phyloP scores from a whole-genome alignment of 495 filamentous ascomycete genomes.

The Alectoria sarmentosa region DNA sequence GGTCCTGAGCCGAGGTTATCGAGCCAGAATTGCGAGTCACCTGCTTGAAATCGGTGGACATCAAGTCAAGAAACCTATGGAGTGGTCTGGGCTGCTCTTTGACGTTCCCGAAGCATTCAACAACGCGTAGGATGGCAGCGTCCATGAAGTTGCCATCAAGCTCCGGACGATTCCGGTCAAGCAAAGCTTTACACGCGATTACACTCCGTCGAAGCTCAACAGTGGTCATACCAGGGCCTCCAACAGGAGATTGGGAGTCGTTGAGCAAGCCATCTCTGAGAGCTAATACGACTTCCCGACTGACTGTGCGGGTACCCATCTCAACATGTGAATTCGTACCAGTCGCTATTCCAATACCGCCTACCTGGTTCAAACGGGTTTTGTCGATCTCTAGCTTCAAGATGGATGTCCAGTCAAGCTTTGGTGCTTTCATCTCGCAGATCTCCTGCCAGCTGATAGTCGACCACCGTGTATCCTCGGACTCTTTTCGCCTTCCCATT shows the following conservation, averaged over 20 bases:
- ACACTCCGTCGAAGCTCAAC: slow-evolving; percentile 25
- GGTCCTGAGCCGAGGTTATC: neutral
- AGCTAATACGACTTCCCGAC: slow-evolving; percentile 49
- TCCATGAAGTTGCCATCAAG: slow-evolving; percentile 37
- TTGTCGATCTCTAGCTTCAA: slow-evolving; percentile 20
- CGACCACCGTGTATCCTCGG: slow-evolving; percentile 29
- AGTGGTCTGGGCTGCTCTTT: slow-evolving; percentile 37
- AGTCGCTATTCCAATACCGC: slow-evolving; percentile 21
- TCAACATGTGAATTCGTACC: slow-evolving; percentile 33
- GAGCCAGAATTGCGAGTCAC: neutral
- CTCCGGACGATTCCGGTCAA: slow-evolving; percentile 29
- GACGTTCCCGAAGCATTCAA: slow-evolving; percentile 40
- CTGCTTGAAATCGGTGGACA: slow-evolving; percentile 8
- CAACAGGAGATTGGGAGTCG: slow-evolving; percentile 22
- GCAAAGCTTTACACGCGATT: slow-evolving; percentile 29
- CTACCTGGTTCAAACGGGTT: slow-evolving; percentile 20
- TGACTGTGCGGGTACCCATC: slow-evolving; percentile 46
- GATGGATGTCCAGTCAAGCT: slow-evolving; percentile 23
- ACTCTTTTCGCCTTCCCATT: slow-evolving; percentile 33
- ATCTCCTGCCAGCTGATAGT: slow-evolving; percentile 25
- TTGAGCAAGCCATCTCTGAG: slow-evolving; percentile 47
- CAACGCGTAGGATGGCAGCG: slow-evolving; percentile 43
- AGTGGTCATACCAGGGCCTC: neutral
- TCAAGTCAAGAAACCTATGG: slow-evolving; percentile 24
- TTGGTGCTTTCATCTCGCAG: slow-evolving; percentile 18